phyloP scores from a whole-genome alignment of 345 rosid species.

The Sonneratia caseolaris region DNA sequence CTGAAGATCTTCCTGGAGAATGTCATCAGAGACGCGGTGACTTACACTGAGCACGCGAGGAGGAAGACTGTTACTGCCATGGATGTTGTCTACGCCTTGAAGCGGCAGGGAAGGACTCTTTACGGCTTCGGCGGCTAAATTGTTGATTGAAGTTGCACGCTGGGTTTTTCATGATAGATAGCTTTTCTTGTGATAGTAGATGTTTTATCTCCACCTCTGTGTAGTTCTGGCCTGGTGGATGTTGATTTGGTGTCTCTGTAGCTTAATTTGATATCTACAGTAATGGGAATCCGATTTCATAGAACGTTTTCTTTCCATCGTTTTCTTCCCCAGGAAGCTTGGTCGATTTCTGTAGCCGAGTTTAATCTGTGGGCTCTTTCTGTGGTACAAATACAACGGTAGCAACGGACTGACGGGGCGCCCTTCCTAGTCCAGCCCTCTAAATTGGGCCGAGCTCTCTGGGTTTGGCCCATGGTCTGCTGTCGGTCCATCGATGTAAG shows the following conservation, averaged over 20 bases:
- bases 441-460: no score
- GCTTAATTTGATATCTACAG: background rate
- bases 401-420: no score
- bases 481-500: no score
- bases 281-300: background rate
- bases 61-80: constrained; percentile 35
- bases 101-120: constrained; percentile 33
- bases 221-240: background rate
- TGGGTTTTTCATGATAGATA: background rate
- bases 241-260: background rate
- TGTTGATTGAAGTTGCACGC: background rate
- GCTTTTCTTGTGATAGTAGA: background rate
- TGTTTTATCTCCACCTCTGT: constrained; percentile 8
- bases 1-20: constrained; percentile 47
- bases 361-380: no score
- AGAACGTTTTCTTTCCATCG: no score
- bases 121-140: constrained; percentile 28
- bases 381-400: no score
- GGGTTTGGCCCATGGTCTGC: no score
- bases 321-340: no score
- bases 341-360: no score
- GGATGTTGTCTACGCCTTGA: constrained; percentile 33
- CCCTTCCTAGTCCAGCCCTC: no score
- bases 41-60: constrained; percentile 35
- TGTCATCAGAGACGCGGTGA: constrained; percentile 32